Evolutionary conservation across 441 rosid species (phyloP).

Genomic region (Erodium trifolium): DNA sequence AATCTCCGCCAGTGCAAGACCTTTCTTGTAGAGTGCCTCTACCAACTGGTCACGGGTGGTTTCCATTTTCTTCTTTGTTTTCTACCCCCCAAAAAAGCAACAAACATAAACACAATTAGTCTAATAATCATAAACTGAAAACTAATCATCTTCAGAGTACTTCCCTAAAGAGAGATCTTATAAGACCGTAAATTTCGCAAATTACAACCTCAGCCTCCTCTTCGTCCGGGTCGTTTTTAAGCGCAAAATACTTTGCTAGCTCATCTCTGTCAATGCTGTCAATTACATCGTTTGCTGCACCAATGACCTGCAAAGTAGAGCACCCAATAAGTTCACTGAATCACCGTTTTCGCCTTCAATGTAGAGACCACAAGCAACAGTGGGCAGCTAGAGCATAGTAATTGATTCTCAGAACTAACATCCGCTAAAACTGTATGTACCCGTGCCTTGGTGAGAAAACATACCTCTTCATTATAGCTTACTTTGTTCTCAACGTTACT

Average conservation of each 20-base stretch:
- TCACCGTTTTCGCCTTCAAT: background rate
- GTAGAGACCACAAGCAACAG: background rate
- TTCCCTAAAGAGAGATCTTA: background rate
- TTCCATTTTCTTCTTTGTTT: conserved; percentile 75
- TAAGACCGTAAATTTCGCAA: background rate
- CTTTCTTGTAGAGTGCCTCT: conserved; percentile 83
- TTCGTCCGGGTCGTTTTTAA: conserved; percentile 85
- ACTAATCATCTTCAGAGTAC: background rate
- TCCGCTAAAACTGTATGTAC: background rate
- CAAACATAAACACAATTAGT: background rate
- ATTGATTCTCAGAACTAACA: too few relatives aligned
- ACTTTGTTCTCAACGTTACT: conserved; percentile 55
- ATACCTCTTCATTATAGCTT: conserved; percentile 57
- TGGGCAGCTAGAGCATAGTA: background rate
- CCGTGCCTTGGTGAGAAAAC: conserved; percentile 14
- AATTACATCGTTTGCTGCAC: conserved; percentile 68
- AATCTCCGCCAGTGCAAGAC: conserved; percentile 60
- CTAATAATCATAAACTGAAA: background rate
- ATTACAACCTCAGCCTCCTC: conserved; percentile 76
- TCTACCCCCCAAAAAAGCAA: conserved; percentile 26
- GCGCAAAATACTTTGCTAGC: conserved; percentile 54
- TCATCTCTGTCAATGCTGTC: conserved; percentile 71
- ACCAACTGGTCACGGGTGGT: conserved; percentile 70
- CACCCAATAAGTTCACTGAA: conserved; percentile 8
- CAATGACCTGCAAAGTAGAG: conserved; percentile 49